These are phyloP conservation scores for Nicotiana benthamiana DNA, from an alignment of 257 asterid species.

Conservation along the genomic window DNA sequence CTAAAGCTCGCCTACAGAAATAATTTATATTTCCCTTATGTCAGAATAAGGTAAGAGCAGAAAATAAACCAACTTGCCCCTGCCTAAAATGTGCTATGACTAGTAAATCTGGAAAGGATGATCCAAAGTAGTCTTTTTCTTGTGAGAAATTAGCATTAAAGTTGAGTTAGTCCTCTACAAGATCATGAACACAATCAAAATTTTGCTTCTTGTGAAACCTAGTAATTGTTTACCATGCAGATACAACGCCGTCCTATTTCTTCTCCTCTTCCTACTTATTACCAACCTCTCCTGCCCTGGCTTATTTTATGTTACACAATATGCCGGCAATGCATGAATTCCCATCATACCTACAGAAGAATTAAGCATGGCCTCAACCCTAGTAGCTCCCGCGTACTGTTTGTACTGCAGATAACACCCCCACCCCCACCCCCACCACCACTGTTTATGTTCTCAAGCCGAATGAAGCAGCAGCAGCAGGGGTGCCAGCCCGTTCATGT, in stretches of 20 bases:
- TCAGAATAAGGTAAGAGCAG: background rate
- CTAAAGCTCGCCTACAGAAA: background rate
- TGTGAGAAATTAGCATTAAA: background rate
- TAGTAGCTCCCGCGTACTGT: background rate
- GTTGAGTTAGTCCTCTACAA: slow-evolving; percentile 14
- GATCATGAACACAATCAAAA: slow-evolving; percentile 24
- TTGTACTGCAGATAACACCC: background rate
- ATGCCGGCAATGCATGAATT: slow-evolving; percentile 19
- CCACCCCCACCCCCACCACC: background rate
- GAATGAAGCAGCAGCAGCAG: background rate
- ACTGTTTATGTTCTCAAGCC: background rate
- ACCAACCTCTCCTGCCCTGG: slow-evolving; percentile 15
- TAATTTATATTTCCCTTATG: background rate
- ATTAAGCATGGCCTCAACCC: background rate
- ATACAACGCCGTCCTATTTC: slow-evolving; percentile 19
- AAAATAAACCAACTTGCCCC: background rate
- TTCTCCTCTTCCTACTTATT: slow-evolving; percentile 18
- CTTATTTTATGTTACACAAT: slow-evolving; percentile 42
- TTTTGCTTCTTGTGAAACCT: slow-evolving; percentile 11
- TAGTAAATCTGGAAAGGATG: background rate
- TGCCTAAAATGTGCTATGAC: background rate
- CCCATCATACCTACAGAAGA: slow-evolving; percentile 10
- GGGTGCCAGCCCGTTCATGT: background rate
- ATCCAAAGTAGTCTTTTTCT: background rate
- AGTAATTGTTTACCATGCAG: slow-evolving; percentile 20